These are phyloP conservation scores for Solanum rostratum DNA, from an alignment of 257 asterid species.

Conservation along the genomic window DNA sequence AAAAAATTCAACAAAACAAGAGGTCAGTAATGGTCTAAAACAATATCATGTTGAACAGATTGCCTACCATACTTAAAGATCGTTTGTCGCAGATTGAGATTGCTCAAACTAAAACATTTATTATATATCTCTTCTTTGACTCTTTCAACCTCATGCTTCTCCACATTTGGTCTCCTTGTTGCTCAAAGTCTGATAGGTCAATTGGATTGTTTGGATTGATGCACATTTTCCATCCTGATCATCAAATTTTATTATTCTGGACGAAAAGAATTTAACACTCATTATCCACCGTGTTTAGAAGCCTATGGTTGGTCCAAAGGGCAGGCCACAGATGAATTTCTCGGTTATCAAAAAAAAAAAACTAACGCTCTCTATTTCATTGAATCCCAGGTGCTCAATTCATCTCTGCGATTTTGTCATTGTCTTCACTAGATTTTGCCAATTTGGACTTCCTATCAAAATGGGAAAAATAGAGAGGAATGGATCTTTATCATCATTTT, in stretches of 20 bases:
- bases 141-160: background rate
- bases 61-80: background rate
- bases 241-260: background rate
- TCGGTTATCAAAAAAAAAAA: too few relatives aligned
- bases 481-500: background rate
- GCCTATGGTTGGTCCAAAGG: too few relatives aligned
- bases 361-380: background rate
- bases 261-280: background rate
- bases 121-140: background rate
- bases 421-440: background rate
- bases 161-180: background rate
- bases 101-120: background rate
- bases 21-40: background rate
- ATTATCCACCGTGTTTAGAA: too few relatives aligned
- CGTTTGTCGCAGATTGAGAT: background rate
- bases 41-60: background rate
- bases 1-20: background rate
- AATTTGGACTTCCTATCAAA: background rate
- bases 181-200: background rate
- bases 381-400: background rate
- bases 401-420: background rate
- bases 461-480: background rate
- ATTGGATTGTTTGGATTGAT: background rate
- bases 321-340: too few relatives aligned
- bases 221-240: background rate